phyloP scores from a whole-genome alignment of 495 filamentous ascomycete genomes.

The Lepraria neglecta region DNA sequence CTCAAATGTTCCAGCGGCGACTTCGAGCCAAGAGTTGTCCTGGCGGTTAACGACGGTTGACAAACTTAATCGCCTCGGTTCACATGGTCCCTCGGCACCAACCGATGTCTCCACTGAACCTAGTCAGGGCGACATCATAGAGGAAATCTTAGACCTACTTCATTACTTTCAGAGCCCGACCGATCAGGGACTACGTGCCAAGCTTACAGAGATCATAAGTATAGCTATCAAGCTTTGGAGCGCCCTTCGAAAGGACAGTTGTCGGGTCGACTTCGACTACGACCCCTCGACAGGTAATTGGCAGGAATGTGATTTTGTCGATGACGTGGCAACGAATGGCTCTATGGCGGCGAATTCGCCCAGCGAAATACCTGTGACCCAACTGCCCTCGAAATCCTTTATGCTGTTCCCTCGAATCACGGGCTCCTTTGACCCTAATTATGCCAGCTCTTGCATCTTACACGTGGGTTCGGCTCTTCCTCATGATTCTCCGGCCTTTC shows the following conservation, averaged over 20 bases:
- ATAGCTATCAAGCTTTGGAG: conserved; percentile 7
- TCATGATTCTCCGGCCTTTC: conserved; percentile 5
- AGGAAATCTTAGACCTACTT: conserved; percentile 14
- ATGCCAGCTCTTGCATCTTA: conserved; percentile 1
- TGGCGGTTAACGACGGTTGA: conserved; percentile 13
- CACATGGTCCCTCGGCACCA: not conserved
- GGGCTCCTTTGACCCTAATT: not conserved
- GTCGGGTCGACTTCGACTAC: conserved; percentile 13
- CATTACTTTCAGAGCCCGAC: not conserved
- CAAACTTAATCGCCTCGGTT: conserved; percentile 11
- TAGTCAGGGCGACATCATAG: not conserved
- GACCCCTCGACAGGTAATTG: conserved; percentile 4
- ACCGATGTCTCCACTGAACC: conserved; percentile 4
- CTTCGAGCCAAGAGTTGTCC: conserved; percentile 7
- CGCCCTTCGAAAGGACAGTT: conserved; percentile 14
- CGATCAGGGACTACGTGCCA: not conserved
- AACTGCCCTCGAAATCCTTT: conserved; percentile 7
- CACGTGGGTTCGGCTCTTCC: not conserved
- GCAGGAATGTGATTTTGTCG: conserved; percentile 7
- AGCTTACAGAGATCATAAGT: conserved; percentile 9
- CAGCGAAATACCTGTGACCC: not conserved
- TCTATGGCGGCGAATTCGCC: not conserved
- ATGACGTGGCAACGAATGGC: conserved; percentile 2
- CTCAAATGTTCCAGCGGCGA: conserved; percentile 9
- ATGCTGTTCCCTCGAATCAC: conserved; percentile 9